Base-by-base conservation (phyloP, 164 flowering plant genomes). In the Warburgia ugandensis region DNA sequence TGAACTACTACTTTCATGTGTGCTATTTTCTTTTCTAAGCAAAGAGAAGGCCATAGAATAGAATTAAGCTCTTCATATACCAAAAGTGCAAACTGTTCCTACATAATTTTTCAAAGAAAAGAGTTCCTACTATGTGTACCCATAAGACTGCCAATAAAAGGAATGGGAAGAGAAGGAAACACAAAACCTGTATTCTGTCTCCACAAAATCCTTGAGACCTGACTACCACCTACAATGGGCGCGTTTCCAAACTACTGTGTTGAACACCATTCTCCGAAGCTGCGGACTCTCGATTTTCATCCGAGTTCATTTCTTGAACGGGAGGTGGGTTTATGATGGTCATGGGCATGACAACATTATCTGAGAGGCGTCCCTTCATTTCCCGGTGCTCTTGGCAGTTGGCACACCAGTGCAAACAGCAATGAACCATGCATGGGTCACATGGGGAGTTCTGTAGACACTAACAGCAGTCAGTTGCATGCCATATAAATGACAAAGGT, bases 331-430 rank as follows among this genome's bases (percentile, higher is more conserved):
- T 87, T 55, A 92, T 67, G 21, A 88, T 56, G 5, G 97, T 84
- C 95, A 88, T 84, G 26, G 80, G 84, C 81, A 67, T 62, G 23
- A 49, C 76, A 26, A 61, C 26, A 45, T 79, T 69, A n/a, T 88
- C 94, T 1, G 97, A 75, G 7, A 88, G 77, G 28, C 78, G 95
- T 2, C 77, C 73, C 64, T 81, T 86, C 99, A 86, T 83, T 73
- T 88, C 96, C 54, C 98, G 56, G 75, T 92, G 96, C 70, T 92
- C 96, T 68, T 92, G 99, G 66, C 98, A 87, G 54, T 87, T 48
- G 3, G 98, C 98, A 67, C 98, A 87, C 84, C 84, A 81, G 68
- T 87, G 96, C 83, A 84, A 29, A 76, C 92, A 87, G 70, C 95
- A 87, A 58, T 92, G 91, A 45, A 84, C 94, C 76, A 80, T 7